Evolutionary conservation across 2,329 filamentous ascomycete species (phyloP), one percentile per base, ranked within the genome.

Genomic region (Fusarium redolens): DNA sequence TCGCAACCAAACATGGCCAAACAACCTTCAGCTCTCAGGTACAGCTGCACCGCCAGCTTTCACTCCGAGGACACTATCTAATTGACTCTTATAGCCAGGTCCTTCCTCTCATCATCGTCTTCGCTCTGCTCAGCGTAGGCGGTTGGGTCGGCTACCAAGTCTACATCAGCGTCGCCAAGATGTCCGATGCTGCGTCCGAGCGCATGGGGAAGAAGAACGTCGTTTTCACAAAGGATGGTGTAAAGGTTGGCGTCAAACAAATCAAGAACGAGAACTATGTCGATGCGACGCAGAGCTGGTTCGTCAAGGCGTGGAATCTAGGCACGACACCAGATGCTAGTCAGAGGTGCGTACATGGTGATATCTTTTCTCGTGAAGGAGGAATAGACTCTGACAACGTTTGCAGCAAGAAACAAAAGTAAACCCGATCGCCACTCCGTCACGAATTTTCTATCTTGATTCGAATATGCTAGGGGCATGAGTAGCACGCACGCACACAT

Each of bases 121-220:
- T 94, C 77, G 86, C 92, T 69, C 85, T 93, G 78, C 79, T 93
- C 33, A 86, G 82, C 69, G 86, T 84, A 61, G 80, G 87, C 50
- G 91, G 86, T 63, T 93, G 90, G 83, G 85, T 95, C 65, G 88
- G 89, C 68, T 94, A 94, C 82, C 91, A 93, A 68, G 87, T 95
- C 80, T 95, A 92, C 82, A 82, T 92, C 61, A 90, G 90, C 82
- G 86, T 89, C 61, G 86, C 85, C 82, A 87, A 92, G 80, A 91
- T 95, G 76, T 87, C 89, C 68, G 85, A 89, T 67, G 86, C 88
- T 65, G 92, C 92, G 51, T 88, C 87, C 54, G 86, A 92, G 81
- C 90, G 90, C 78, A 92, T 95, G 89, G 90, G 91, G 80, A 90
- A 90, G 83, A 93, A 92, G 84, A 92, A 95, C 79, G 88, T 95